These are phyloP conservation scores for Boletus edulis DNA, from an alignment of 768 basidiomycete species.

Conservation along the genomic window DNA sequence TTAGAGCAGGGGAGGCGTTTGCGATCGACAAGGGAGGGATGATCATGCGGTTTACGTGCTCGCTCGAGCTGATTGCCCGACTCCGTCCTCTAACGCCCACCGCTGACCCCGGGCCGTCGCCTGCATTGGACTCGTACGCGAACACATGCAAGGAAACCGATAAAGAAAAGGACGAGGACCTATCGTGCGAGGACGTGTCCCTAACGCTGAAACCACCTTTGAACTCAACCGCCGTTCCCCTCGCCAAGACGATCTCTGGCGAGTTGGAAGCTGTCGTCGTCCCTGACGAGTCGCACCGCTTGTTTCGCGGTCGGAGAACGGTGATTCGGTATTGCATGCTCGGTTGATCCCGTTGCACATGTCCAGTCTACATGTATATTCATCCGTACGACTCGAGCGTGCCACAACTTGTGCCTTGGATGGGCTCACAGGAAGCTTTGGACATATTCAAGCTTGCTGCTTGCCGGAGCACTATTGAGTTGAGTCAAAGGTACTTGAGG, in stretches of 20 bases:
- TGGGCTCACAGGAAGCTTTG: no score
- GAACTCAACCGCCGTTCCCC: slow-evolving; percentile 9
- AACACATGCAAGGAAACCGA: no score
- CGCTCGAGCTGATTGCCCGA: slow-evolving; percentile 20
- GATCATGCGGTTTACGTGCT: slow-evolving; percentile 23
- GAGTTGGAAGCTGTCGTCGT: slow-evolving; percentile 54
- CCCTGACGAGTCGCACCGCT: slow-evolving; percentile 50
- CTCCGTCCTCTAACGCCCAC: slow-evolving; percentile 5
- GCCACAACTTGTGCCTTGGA: no score
- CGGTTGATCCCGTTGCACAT: slow-evolving; percentile 11
- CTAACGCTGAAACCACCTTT: not conserved
- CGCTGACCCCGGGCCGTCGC: not conserved
- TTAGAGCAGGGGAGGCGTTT: slow-evolving; percentile 19
- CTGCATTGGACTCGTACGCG: not conserved
- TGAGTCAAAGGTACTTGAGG: no score
- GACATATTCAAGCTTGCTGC: no score
- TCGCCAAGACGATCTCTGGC: slow-evolving; percentile 45
- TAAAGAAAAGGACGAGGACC: not conserved
- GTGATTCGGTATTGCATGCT: slow-evolving; percentile 53
- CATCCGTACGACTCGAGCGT: no score
- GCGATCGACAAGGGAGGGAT: slow-evolving; percentile 21
- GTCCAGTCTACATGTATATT: no score
- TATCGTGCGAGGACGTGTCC: not conserved
- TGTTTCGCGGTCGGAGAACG: slow-evolving; percentile 53
- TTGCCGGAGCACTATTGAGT: no score